Evolutionary conservation across 371 early-diverging fungal species (phyloP).

Genomic region (Catenaria anguillulae): DNA sequence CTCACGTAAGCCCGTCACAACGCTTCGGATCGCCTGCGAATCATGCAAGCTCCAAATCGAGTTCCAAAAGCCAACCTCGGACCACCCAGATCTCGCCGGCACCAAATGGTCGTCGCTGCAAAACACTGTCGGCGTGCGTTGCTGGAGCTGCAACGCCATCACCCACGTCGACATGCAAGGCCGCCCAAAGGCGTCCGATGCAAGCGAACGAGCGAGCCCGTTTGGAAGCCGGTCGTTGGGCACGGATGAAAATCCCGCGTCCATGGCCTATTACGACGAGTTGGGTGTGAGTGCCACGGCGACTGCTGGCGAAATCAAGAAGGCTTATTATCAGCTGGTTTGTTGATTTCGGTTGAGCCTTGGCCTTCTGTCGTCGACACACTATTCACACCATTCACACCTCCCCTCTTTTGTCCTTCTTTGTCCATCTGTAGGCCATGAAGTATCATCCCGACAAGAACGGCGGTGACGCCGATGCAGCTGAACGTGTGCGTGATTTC

Average conservation of each 20-base stretch:
- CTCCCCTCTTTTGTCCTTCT: too few species aligned
- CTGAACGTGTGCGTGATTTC: slow-evolving; percentile 43
- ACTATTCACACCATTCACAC: too few species aligned
- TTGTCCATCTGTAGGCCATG: too few species aligned
- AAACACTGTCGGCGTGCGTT: background rate
- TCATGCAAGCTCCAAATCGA: background rate
- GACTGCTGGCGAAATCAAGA: slow-evolving; percentile 77
- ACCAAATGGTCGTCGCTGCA: background rate
- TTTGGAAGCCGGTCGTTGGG: too few species aligned
- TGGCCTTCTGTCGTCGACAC: too few species aligned
- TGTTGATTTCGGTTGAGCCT: too few species aligned
- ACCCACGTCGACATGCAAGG: background rate
- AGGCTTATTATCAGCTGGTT: slow-evolving; percentile 77
- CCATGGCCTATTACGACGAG: slow-evolving; percentile 73
- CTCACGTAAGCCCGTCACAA: background rate
- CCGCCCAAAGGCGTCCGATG: too few species aligned
- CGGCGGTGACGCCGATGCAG: slow-evolving; percentile 58
- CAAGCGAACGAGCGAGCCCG: background rate
- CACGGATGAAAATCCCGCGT: slow-evolving; percentile 52
- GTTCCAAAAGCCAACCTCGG: background rate
- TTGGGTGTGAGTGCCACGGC: slow-evolving; percentile 71
- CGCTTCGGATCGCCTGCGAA: background rate
- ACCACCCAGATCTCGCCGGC: background rate
- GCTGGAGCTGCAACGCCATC: slow-evolving; percentile 1
- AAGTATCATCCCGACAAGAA: slow-evolving; percentile 95